Evolutionary conservation across 1,284 basidiomycete species (phyloP), one percentile per base, ranked within the genome.

Genomic region (Rhodotorula sp.): DNA sequence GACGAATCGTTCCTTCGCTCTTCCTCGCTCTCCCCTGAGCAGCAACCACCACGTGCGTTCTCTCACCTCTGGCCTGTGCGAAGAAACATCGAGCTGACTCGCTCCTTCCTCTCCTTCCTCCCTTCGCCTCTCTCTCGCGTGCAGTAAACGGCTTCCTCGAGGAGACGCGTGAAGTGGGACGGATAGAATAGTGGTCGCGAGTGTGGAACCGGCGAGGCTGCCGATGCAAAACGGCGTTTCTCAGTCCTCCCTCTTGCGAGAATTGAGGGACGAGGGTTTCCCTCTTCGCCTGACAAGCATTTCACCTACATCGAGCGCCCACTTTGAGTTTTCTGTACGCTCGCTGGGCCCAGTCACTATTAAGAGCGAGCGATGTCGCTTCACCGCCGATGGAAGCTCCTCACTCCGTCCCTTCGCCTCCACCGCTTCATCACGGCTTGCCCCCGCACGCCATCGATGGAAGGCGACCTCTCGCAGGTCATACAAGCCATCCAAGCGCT

Each of bases 41-140:
- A 72, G 71, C 71, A 69, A 72, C 71, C 68, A 70, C 68, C 68
- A 73, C 69, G 70, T 69, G 34, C 59, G 67, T 64, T 7, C 13
- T 1, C 10, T 9, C 26, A 47, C 31, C 20, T 1, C 4, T 24
- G 2, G 1, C 16, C 28, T 18, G 1, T 8, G 10, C 15, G 10
- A 22, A 22, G 26, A 6, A 10, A 24, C 30, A 8, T n/a, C 5
- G 28, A 37, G 31, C 50, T 54, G 44, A 54, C 52, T 24, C 13
- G 7, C n/a, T 18, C 13, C 4, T 53, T 44, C 63, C 20, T 16
- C 48, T 22, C 53, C 30, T 15, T 40, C 16, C 20, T 31, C 24
- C 50, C 40, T 44, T n/a, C 50, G 11, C 47, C 40, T 26, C 31
- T 59, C 34, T 15, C 44, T 26, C 26, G 20, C 59, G 1, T 46